These are phyloP conservation scores for Blepharisma japonicum DNA, from an alignment of 73 alveolate species.

Conservation along the genomic window DNA sequence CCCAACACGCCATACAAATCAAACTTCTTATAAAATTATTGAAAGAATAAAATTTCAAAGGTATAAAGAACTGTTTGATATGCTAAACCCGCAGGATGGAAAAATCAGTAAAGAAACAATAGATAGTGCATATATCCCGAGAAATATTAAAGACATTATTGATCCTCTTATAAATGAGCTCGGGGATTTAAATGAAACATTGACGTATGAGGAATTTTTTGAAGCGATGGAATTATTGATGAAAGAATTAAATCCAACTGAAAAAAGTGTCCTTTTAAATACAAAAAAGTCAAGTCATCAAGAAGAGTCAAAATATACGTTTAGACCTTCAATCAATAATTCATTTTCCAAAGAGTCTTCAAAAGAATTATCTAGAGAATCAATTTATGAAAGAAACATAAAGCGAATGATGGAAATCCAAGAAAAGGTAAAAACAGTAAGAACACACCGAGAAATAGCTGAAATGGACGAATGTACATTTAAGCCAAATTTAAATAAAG, in stretches of 20 bases:
- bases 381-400: background rate
- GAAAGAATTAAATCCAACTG: background rate
- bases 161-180: background rate
- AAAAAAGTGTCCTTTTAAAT: background rate
- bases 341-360: background rate
- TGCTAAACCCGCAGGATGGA: background rate
- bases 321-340: background rate
- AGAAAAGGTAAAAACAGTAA: background rate
- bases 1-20: background rate
- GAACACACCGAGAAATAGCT: background rate
- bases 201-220: background rate
- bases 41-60: background rate
- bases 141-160: background rate
- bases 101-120: background rate
- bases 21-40: background rate
- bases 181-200: conserved; percentile 3
- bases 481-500: background rate
- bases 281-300: background rate
- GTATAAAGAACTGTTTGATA: background rate
- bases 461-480: background rate
- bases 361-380: background rate
- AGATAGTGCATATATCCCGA: background rate
- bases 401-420: background rate
- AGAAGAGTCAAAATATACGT: background rate
- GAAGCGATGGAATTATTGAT: conserved; percentile 12